Conservation (phyloP, 2,329 filamentous ascomycete genomes). For the Phialophora macrospora region DNA sequence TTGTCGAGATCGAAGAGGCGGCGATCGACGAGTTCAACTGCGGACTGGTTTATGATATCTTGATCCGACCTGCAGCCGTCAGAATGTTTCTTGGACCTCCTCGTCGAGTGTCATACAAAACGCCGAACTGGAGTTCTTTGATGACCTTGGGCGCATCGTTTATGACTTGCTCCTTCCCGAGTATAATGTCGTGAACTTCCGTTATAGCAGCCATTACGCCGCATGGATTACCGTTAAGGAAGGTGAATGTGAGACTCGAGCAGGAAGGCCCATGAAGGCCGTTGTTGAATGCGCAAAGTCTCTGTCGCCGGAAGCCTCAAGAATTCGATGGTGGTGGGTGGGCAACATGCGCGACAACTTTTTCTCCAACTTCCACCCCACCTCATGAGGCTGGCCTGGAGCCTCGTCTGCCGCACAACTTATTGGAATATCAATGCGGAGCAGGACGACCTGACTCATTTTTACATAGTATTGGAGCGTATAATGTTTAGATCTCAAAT, state of each 20-base stretch:
- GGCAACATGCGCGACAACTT: constrained; percentile 24
- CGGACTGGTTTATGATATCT: constrained; percentile 93
- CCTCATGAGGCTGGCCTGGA: constrained; percentile 7
- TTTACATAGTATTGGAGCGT: neutral
- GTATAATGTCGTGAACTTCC: constrained; percentile 20
- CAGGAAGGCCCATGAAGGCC: constrained; percentile 19
- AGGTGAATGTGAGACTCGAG: neutral
- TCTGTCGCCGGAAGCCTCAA: neutral
- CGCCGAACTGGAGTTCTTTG: constrained; percentile 90
- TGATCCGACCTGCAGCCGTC: constrained; percentile 71
- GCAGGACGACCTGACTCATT: neutral
- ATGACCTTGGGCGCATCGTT: constrained; percentile 90
- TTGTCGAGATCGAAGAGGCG: constrained; percentile 89
- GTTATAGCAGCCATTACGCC: constrained; percentile 30
- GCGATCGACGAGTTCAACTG: constrained; percentile 91
- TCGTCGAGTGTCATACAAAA: constrained; percentile 64
- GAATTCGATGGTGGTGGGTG: constrained; percentile 26
- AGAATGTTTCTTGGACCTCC: constrained; percentile 16
- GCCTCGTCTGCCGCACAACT: neutral
- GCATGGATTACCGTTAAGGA: constrained; percentile 21
- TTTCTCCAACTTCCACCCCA: constrained; percentile 17
- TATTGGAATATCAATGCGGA: neutral
- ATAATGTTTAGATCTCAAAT: neutral
- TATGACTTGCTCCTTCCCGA: constrained; percentile 79
- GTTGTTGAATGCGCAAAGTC: neutral